Conservation (phyloP, 2,329 filamentous ascomycete genomes). For the Penicillium brasilianum region DNA sequence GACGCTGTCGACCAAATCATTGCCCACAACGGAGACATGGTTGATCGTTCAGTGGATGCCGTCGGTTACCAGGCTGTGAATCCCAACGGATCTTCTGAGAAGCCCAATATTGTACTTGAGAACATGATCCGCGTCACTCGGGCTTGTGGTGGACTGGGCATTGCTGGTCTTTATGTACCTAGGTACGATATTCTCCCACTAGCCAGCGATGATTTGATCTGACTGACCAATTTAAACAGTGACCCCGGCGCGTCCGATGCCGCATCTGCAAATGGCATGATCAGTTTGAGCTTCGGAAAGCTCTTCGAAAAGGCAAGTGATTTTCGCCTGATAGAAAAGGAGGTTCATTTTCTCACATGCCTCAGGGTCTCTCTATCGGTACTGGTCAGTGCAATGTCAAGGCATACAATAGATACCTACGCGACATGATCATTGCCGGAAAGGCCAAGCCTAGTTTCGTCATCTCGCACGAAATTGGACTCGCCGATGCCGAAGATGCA, state of each 20-base stretch:
- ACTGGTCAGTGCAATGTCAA: slow-evolving; percentile 73
- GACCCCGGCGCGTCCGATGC: slow-evolving; percentile 68
- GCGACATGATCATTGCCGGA: slow-evolving; percentile 68
- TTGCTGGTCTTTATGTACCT: slow-evolving; percentile 61
- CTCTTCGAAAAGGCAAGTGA: slow-evolving; percentile 66
- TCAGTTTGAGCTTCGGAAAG: slow-evolving; percentile 69
- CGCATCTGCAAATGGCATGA: slow-evolving; percentile 66
- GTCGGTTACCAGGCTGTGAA: slow-evolving; percentile 69
- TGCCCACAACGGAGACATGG: slow-evolving; percentile 62
- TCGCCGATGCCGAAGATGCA: slow-evolving; percentile 65
- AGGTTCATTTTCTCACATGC: slow-evolving; percentile 1
- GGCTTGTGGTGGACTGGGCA: slow-evolving; percentile 65
- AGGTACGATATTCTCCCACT: slow-evolving; percentile 26
- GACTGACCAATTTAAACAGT: slow-evolving; percentile 9
- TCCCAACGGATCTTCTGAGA: slow-evolving; percentile 61
- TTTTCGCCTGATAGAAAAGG: neutral
- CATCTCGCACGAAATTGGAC: slow-evolving; percentile 66
- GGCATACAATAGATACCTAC: slow-evolving; percentile 68
- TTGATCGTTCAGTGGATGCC: slow-evolving; percentile 68
- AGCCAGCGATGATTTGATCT: neutral
- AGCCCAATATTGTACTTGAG: slow-evolving; percentile 67
- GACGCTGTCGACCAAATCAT: slow-evolving; percentile 65
- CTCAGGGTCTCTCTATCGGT: slow-evolving; percentile 62
- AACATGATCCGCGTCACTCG: slow-evolving; percentile 68
- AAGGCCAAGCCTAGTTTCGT: slow-evolving; percentile 70